Conservation (phyloP, 2,329 filamentous ascomycete genomes). For the Daldinia sp. region DNA sequence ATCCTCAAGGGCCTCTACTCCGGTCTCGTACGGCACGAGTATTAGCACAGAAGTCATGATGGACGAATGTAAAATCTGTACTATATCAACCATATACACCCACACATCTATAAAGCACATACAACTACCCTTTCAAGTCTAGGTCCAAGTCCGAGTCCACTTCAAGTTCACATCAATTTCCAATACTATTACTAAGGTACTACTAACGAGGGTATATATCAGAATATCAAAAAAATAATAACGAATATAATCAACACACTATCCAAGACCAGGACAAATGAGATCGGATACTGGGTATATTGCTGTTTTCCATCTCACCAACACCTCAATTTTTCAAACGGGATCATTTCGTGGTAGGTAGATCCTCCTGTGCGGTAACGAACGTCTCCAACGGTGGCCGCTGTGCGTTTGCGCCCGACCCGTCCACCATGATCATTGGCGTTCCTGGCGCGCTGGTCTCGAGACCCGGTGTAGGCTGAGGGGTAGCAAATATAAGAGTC, state of each 20-base stretch:
- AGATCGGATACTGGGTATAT: constrained; percentile 34
- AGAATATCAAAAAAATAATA: constrained; percentile 6
- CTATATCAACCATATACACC: constrained; percentile 12
- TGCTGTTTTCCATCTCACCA: constrained; percentile 5
- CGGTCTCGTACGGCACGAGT: not conserved
- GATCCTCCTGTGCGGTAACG: constrained; percentile 60
- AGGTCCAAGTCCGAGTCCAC: not conserved
- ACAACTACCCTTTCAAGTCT: not conserved
- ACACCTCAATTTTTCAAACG: constrained; percentile 7
- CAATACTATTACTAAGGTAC: constrained; percentile 3
- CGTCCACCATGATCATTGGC: constrained; percentile 20
- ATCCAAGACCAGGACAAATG: constrained; percentile 23
- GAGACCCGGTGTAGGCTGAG: not conserved
- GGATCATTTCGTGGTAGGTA: constrained; percentile 46
- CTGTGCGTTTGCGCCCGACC: constrained; percentile 6
- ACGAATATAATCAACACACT: constrained; percentile 1
- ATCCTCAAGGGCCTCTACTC: not conserved
- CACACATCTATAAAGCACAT: not conserved
- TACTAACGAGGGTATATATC: constrained; percentile 29
- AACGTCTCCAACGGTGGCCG: constrained; percentile 59
- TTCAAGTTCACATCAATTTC: too few species aligned
- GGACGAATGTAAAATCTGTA: constrained; percentile 18
- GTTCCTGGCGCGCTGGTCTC: constrained; percentile 9
- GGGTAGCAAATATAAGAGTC: not conserved
- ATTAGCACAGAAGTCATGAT: not conserved